These are phyloP conservation scores for Rhynchospora breviuscula DNA, from an alignment of 176 grass and related monocot species.

Conservation along the genomic window DNA sequence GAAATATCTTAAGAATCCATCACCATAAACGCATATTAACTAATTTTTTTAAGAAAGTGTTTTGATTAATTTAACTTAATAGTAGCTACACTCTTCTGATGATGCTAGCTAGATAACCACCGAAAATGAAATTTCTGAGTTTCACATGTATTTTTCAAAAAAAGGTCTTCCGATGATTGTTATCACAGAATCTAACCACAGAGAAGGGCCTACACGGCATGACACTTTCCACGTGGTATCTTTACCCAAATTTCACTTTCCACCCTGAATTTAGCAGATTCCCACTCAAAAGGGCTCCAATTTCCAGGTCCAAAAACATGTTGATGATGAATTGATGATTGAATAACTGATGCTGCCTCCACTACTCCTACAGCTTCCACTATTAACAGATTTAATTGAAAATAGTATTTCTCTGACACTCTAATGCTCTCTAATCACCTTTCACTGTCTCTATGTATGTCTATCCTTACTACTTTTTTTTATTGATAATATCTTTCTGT, in stretches of 20 bases:
- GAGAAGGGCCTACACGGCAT: not conserved
- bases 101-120: not conserved
- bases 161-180: not conserved
- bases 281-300: not conserved
- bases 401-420: not conserved
- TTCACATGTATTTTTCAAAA: slow-evolving; percentile 14
- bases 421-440: slow-evolving; percentile 8
- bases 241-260: not conserved
- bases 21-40: not conserved
- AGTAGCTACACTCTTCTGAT: not conserved
- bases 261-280: slow-evolving; percentile 7
- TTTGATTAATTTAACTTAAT: no score
- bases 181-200: not conserved
- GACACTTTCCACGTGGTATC: not conserved
- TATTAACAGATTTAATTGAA: not conserved
- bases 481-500: slow-evolving; percentile 9
- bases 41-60: no score
- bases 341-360: slow-evolving; percentile 12
- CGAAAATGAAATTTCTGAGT: slow-evolving; percentile 3
- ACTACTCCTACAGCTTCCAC: slow-evolving; percentile 15
- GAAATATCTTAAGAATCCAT: not conserved
- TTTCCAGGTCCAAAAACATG: not conserved
- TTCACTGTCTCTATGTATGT: not conserved
- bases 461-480: not conserved
- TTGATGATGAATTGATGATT: slow-evolving; percentile 23